Percentiles rank a stretch among this genome's conserved stretches.
phyloP scores from a whole-genome alignment of 768 basidiomycete species.

The Mrakia gelida region DNA sequence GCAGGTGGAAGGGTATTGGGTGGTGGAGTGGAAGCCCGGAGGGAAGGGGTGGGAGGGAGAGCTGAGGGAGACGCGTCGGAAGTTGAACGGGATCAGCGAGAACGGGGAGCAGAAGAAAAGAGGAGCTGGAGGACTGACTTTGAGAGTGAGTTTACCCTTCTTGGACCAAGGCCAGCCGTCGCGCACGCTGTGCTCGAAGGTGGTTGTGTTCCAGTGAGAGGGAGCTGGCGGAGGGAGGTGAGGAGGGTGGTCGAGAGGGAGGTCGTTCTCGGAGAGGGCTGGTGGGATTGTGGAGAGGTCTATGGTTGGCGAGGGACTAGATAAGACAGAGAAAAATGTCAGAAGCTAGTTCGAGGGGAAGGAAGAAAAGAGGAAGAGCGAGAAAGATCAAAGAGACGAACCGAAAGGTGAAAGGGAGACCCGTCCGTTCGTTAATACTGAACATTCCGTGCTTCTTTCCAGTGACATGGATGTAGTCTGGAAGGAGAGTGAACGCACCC shows the following conservation, averaged over 20 bases:
- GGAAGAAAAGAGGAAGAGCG: neutral
- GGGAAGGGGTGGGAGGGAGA: neutral
- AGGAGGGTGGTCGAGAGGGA: neutral
- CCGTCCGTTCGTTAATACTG: neutral
- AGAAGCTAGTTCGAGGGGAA: no score
- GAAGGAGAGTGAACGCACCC: no score
- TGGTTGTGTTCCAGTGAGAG: neutral
- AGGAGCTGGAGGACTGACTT: neutral
- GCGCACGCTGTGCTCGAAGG: neutral
- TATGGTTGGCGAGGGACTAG: neutral
- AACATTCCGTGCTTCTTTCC: neutral
- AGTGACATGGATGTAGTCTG: neutral
- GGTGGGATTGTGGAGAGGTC: neutral
- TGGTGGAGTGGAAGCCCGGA: neutral
- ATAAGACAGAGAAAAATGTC: neutral
- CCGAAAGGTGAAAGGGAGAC: neutral
- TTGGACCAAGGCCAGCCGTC: conserved; percentile 2
- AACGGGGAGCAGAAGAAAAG: neutral
- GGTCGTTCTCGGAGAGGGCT: neutral
- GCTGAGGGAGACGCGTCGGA: neutral
- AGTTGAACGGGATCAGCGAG: neutral
- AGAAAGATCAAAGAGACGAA: neutral
- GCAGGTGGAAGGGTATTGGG: conserved; percentile 2
- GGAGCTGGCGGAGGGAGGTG: neutral
- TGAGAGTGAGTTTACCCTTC: neutral